Evolutionary conservation across 2,329 filamentous ascomycete genomes (phyloP).

Genomic region (Diplocarpon mali): DNA sequence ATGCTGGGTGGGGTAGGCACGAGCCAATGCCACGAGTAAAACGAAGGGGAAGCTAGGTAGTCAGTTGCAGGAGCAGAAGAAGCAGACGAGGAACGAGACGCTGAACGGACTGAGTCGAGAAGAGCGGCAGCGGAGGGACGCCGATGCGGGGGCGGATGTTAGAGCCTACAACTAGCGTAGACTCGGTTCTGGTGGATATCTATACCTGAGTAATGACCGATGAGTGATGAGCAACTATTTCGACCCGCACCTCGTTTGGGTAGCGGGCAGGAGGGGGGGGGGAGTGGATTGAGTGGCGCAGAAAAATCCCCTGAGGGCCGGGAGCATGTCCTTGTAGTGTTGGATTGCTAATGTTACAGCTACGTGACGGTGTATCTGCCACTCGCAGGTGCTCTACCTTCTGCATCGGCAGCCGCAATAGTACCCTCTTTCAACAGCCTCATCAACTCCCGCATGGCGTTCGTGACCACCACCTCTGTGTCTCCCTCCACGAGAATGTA

Average conservation of each 20-base stretch:
- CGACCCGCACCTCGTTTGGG: no score
- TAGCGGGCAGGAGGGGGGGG: no score
- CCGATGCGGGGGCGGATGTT: constrained; percentile 49
- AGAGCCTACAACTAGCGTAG: constrained; percentile 42
- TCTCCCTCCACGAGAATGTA: constrained; percentile 98
- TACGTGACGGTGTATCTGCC: constrained; percentile 68
- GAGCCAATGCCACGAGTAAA: constrained; percentile 33
- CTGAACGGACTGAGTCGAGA: constrained; percentile 57
- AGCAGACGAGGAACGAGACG: constrained; percentile 56
- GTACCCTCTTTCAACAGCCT: constrained; percentile 83
- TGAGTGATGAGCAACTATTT: background rate
- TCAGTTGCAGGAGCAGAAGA: constrained; percentile 66
- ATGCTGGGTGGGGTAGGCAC: constrained; percentile 2
- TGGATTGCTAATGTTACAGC: background rate
- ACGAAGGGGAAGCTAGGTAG: constrained; percentile 51
- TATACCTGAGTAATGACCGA: background rate
- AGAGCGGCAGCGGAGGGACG: constrained; percentile 49
- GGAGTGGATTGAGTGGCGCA: no score
- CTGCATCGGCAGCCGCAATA: constrained; percentile 77
- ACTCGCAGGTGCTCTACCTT: constrained; percentile 64
- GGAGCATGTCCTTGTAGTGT: background rate
- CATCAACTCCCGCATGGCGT: constrained; percentile 83
- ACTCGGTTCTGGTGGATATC: background rate
- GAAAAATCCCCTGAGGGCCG: background rate
- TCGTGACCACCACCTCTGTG: constrained; percentile 82